These are phyloP conservation scores for Thecaphora thlaspeos DNA, from an alignment of 1,284 basidiomycete genomes.

Conservation along the genomic window DNA sequence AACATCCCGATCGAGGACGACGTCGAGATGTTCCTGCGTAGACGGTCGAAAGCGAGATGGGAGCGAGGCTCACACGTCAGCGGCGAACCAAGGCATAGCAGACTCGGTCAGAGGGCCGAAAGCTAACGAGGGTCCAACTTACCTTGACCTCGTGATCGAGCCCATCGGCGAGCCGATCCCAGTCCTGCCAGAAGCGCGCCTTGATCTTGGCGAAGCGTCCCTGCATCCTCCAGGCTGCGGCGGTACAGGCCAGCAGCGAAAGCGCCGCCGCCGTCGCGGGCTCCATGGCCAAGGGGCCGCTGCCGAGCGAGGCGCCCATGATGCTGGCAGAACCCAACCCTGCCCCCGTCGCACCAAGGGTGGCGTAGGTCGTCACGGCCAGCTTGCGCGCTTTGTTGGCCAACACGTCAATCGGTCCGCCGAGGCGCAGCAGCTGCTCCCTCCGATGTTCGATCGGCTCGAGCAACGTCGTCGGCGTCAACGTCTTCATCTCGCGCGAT, in stretches of 20 bases:
- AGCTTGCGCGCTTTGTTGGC: slow-evolving; percentile 30
- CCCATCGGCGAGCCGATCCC: slow-evolving; percentile 42
- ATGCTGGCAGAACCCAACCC: slow-evolving; percentile 26
- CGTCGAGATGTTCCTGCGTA: too few relatives aligned
- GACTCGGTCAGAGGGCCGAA: too few relatives aligned
- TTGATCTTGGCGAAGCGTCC: slow-evolving; percentile 52
- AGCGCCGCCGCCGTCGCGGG: slow-evolving; percentile 47
- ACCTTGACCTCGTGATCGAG: slow-evolving; percentile 39
- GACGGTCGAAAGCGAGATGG: too few relatives aligned
- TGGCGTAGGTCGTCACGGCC: slow-evolving; percentile 22
- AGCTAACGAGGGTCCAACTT: slow-evolving; percentile 6
- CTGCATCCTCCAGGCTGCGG: slow-evolving; percentile 56
- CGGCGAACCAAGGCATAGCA: too few relatives aligned
- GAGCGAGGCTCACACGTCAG: too few relatives aligned
- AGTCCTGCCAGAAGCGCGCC: slow-evolving; percentile 53
- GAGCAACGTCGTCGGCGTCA: slow-evolving; percentile 33
- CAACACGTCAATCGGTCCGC: slow-evolving; percentile 39
- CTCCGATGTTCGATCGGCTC: slow-evolving; percentile 37
- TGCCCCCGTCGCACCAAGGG: slow-evolving; percentile 22
- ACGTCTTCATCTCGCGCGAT: slow-evolving; percentile 20
- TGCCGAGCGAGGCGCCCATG: slow-evolving; percentile 21
- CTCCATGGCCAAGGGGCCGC: slow-evolving; percentile 35
- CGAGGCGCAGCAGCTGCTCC: slow-evolving; percentile 28
- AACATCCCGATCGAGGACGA: too few relatives aligned
- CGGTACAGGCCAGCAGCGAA: slow-evolving; percentile 44